A percentile compares a stretch with the other conserved stretches of the same genome.
These are phyloP conservation scores for Ilyonectria mors-panacis DNA, from an alignment of 2,329 filamentous ascomycete genomes.

Conservation along the genomic window DNA sequence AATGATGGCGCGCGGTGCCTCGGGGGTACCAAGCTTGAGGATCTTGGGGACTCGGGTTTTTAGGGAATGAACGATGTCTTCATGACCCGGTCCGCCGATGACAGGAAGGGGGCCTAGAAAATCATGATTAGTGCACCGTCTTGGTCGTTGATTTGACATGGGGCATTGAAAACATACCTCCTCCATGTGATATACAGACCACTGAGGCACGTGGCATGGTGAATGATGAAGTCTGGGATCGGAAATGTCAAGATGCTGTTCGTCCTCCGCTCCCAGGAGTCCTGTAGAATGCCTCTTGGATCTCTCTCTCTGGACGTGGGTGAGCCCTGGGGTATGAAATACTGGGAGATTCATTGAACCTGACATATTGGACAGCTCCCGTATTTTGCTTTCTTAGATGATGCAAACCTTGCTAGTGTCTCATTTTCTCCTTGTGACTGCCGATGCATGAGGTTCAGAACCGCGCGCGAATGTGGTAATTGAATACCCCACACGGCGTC, in stretches of 20 bases:
- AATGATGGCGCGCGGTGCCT: not conserved
- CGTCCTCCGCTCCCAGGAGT: not conserved
- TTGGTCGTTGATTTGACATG: not conserved
- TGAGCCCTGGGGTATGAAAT: not conserved
- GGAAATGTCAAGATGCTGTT: not conserved
- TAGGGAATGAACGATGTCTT: not conserved
- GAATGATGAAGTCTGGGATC: not conserved
- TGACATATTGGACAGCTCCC: not conserved
- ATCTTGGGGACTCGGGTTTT: constrained; percentile 5
- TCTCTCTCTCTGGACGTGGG: not conserved
- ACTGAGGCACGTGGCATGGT: not conserved
- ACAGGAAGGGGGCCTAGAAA: constrained; percentile 1
- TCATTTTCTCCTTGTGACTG: not conserved
- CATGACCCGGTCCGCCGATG: constrained; percentile 2
- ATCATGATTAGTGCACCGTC: not conserved
- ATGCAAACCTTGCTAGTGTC: not conserved
- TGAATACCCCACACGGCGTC: not conserved
- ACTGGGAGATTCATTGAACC: not conserved
- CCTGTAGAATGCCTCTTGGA: not conserved
- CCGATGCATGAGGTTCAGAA: not conserved
- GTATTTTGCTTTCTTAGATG: not conserved
- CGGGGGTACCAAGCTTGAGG: constrained; percentile 5
- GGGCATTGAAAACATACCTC: not conserved
- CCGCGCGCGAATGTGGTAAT: not conserved
- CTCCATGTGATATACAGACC: not conserved